Percentiles rank a stretch among this genome's conserved stretches.
Conservation (phyloP, 2,329 filamentous ascomycete species). For the Colletotrichum sp. region DNA sequence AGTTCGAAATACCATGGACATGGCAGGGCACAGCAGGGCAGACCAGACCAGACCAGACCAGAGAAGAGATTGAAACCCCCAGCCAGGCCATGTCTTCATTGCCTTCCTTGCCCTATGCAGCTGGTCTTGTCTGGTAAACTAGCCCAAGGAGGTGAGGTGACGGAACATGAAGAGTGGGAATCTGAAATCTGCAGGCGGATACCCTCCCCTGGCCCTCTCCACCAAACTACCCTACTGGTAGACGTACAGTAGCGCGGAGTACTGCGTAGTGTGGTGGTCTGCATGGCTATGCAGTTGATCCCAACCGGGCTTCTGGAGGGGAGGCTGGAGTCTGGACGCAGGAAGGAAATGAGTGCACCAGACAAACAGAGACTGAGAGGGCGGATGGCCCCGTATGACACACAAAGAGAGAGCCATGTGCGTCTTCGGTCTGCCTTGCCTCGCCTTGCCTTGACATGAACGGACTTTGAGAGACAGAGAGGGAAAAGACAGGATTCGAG, state of each 20-base stretch:
- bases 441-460: neutral
- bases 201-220: constrained; percentile 2
- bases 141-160: neutral
- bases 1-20: neutral
- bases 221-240: constrained; percentile 9
- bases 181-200: constrained; percentile 5
- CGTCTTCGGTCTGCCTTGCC: neutral
- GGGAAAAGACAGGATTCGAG: neutral
- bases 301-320: neutral
- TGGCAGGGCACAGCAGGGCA: neutral
- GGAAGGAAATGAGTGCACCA: neutral
- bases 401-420: neutral
- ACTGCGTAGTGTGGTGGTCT: neutral
- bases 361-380: neutral
- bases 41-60: neutral
- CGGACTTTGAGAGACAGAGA: neutral
- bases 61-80: neutral
- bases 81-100: neutral
- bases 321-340: neutral
- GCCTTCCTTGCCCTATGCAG: neutral
- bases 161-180: constrained; percentile 1
- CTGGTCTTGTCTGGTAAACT: neutral
- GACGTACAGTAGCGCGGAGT: constrained; percentile 10
- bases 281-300: neutral
- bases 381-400: neutral